Conservation (phyloP, 164 flowering plant species). For the Magnolia officinalis region DNA sequence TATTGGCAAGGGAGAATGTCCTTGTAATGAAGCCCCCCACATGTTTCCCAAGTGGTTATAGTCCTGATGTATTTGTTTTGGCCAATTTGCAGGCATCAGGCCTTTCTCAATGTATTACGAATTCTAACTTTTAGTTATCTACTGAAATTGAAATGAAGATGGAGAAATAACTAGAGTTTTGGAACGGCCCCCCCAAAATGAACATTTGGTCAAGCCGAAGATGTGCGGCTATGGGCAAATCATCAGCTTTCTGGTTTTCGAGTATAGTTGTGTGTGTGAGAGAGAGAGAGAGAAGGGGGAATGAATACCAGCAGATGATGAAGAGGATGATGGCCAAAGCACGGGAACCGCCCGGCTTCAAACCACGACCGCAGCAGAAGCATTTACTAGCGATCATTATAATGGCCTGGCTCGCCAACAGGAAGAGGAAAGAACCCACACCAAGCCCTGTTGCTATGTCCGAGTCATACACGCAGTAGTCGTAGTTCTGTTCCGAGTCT, state of each 20-base stretch:
- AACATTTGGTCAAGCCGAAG: neutral
- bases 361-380: constrained; percentile 87
- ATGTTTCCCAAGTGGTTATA: too few relatives aligned
- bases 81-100: too few relatives aligned
- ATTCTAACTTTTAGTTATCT: too few relatives aligned
- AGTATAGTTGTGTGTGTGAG: neutral
- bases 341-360: constrained; percentile 77
- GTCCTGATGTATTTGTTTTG: too few relatives aligned
- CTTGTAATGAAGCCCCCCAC: too few relatives aligned
- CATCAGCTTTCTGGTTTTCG: too few relatives aligned
- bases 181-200: too few relatives aligned
- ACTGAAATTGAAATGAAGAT: too few relatives aligned
- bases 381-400: constrained; percentile 73
- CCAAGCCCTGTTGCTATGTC: constrained; percentile 85
- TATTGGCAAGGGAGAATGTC: too few relatives aligned
- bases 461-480: constrained; percentile 71
- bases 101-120: too few relatives aligned
- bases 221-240: too few relatives aligned
- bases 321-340: constrained; percentile 81
- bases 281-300: neutral
- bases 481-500: constrained; percentile 37
- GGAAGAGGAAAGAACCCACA: constrained; percentile 72
- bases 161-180: too few relatives aligned
- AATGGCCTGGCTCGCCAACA: constrained; percentile 55
- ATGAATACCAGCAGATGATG: constrained; percentile 69